Evolutionary conservation across 345 rosid genomes (phyloP).

Genomic region (Luvunga scandens): DNA sequence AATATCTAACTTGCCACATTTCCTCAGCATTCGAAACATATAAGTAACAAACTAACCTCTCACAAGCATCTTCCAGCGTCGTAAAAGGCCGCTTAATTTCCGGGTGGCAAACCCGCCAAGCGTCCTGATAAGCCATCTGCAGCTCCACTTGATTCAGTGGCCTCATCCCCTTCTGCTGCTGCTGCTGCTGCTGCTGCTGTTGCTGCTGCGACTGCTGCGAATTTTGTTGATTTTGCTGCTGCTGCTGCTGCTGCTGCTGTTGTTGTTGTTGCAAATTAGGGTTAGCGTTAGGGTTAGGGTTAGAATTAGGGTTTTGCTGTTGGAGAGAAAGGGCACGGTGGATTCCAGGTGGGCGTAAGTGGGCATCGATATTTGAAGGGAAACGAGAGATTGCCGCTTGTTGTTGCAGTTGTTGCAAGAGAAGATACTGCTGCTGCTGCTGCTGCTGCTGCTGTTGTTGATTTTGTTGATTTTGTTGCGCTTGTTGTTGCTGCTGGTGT

Average conservation of each 20-base stretch:
- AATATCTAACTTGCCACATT: neutral
- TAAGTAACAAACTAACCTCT: conserved; percentile 49
- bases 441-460: conserved; percentile 50
- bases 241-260: conserved; percentile 32
- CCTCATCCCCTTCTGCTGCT: conserved; percentile 60
- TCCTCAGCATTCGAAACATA: neutral
- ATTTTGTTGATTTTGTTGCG: conserved; percentile 36
- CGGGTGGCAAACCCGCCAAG: conserved; percentile 92
- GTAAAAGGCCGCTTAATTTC: conserved; percentile 82
- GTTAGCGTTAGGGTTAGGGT: conserved; percentile 23
- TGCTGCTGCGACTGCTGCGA: conserved; percentile 25
- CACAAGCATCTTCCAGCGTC: conserved; percentile 90
- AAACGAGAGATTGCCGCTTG: conserved; percentile 87
- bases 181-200: conserved; percentile 25
- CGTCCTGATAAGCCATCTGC: conserved; percentile 91
- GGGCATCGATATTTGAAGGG: conserved; percentile 89
- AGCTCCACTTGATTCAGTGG: conserved; percentile 76
- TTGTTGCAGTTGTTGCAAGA: conserved; percentile 55
- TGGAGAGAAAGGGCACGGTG: conserved; percentile 42
- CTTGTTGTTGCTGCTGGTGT: conserved; percentile 37
- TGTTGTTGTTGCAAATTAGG: conserved; percentile 30
- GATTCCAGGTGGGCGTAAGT: conserved; percentile 57
- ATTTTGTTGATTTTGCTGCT: conserved; percentile 25
- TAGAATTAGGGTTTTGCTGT: conserved; percentile 39
- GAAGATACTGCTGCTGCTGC: conserved; percentile 63